phyloP scores from a whole-genome alignment of 2,329 filamentous ascomycete genomes.

The Sordariomycetes sp. region DNA sequence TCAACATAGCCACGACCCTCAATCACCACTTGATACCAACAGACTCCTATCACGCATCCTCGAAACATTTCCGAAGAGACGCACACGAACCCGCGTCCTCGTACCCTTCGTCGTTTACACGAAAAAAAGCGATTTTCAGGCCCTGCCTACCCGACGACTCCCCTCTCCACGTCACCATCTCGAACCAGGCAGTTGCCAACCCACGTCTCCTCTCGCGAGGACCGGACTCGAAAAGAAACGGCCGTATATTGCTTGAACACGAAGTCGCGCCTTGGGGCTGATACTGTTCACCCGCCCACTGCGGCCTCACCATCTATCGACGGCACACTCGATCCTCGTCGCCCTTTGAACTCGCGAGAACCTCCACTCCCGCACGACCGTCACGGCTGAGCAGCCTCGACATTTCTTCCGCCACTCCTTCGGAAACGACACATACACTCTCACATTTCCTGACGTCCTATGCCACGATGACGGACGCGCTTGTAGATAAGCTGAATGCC shows the following conservation, averaged over 20 bases:
- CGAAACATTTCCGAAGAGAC: neutral
- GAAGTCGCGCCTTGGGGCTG: neutral
- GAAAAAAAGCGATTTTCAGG: neutral
- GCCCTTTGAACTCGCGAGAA: neutral
- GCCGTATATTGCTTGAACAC: neutral
- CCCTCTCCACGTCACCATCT: neutral
- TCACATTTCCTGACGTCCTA: constrained; percentile 8
- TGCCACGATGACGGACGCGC: constrained; percentile 28
- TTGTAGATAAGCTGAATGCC: constrained; percentile 29
- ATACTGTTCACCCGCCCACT: neutral
- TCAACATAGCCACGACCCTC: neutral
- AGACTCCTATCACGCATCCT: neutral
- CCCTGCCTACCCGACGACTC: neutral
- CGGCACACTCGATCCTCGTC: neutral
- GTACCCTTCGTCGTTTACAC: neutral
- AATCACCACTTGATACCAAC: neutral
- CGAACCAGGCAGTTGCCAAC: neutral
- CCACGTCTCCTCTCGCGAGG: neutral
- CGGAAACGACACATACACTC: neutral
- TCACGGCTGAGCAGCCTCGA: neutral
- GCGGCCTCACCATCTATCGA: neutral
- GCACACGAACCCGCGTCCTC: neutral
- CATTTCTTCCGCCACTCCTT: neutral
- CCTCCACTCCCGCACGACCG: neutral
- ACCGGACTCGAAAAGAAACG: neutral